Conservation (phyloP, 805 yeast genomes). For the Groenewaldozyma salmanticensis region DNA sequence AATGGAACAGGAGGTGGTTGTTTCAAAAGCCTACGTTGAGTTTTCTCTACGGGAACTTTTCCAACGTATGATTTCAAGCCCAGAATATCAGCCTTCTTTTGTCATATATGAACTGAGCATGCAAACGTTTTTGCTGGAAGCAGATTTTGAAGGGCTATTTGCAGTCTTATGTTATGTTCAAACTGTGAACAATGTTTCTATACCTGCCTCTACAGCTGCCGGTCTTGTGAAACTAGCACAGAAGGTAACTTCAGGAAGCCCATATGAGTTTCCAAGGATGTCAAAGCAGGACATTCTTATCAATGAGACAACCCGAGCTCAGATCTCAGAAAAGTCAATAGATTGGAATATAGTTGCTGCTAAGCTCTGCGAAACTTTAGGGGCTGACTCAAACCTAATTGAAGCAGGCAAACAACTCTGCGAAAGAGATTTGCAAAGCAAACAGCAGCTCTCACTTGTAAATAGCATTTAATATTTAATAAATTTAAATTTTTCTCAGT, state of each 20-base stretch:
- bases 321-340: neutral
- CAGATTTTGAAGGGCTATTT: conserved; percentile 10
- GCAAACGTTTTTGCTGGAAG: conserved; percentile 12
- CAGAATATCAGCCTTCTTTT: conserved; percentile 10
- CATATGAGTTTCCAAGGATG: conserved; percentile 7
- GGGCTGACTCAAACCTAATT: neutral
- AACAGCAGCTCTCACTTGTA: neutral
- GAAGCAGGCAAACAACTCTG: conserved; percentile 1
- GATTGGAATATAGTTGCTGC: neutral
- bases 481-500: conserved; percentile 7
- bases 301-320: neutral
- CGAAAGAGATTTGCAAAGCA: neutral
- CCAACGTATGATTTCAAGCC: conserved; percentile 8
- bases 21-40: neutral
- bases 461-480: neutral
- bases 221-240: conserved; percentile 12
- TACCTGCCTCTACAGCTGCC: conserved; percentile 8
- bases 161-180: conserved; percentile 14
- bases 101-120: conserved; percentile 13
- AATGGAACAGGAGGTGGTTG: neutral
- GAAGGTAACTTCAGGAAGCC: conserved; percentile 3
- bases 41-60: conserved; percentile 9
- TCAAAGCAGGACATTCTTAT: conserved; percentile 4
- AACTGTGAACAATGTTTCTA: conserved; percentile 7
- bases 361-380: neutral